Conservation (phyloP, 2,329 filamentous ascomycete genomes). For the Colletotrichum kahawae region DNA sequence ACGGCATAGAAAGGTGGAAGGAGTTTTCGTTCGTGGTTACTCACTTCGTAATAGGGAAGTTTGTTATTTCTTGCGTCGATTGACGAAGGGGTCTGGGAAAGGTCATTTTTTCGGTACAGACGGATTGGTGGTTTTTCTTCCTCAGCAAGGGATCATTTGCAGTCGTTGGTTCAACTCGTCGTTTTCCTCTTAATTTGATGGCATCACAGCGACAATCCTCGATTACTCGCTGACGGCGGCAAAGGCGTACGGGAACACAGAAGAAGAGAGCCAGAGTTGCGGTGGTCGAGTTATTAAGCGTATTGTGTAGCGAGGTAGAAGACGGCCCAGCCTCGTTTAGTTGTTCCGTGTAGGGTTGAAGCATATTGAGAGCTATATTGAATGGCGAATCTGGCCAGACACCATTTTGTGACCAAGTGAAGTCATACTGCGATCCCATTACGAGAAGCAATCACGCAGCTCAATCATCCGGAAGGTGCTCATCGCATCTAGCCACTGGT, state of each 20-base stretch:
- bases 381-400: neutral
- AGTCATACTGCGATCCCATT: neutral
- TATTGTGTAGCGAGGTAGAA: neutral
- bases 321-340: neutral
- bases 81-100: conserved; percentile 3
- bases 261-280: neutral
- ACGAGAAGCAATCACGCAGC: neutral
- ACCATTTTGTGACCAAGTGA: neutral
- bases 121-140: conserved; percentile 9
- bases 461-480: neutral
- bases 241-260: conserved; percentile 18
- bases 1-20: conserved; percentile 13
- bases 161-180: conserved; percentile 4
- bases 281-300: neutral
- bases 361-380: neutral
- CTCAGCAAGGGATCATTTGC: neutral
- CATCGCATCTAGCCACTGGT: neutral
- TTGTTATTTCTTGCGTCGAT: conserved; percentile 14
- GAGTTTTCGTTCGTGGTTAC: conserved; percentile 5
- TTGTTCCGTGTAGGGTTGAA: neutral
- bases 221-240: conserved; percentile 5
- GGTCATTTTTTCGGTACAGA: conserved; percentile 4
- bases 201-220: conserved; percentile 6
- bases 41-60: conserved; percentile 9
- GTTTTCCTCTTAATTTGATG: conserved; percentile 15